Evolutionary conservation across 305 asterid species (phyloP).

Genomic region (Euphrasia arctica): DNA sequence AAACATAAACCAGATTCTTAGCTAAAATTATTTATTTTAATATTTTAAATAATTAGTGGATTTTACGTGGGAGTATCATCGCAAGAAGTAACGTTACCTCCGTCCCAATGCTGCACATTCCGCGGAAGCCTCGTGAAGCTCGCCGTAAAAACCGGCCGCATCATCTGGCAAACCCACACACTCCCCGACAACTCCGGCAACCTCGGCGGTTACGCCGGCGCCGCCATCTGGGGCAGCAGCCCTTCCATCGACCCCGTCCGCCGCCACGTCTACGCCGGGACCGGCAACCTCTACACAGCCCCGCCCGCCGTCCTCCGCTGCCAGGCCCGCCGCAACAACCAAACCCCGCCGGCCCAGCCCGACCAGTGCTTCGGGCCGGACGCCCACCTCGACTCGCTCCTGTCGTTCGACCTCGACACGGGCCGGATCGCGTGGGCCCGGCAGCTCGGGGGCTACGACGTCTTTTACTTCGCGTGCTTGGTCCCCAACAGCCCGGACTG

Average conservation of each 20-base stretch:
- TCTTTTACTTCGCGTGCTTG: constrained; percentile 54
- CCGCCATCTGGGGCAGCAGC: constrained; percentile 78
- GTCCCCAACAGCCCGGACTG: constrained; percentile 64
- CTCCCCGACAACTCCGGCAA: constrained; percentile 63
- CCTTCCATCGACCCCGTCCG: constrained; percentile 54
- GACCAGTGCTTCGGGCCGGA: constrained; percentile 55
- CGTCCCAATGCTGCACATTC: constrained; percentile 54
- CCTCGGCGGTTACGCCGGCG: constrained; percentile 59
- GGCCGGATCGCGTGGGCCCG: constrained; percentile 56
- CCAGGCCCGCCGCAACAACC: constrained; percentile 50
- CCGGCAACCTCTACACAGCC: constrained; percentile 64
- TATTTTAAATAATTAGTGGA: constrained; percentile 28
- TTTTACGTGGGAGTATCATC: constrained; percentile 68
- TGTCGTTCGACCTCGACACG: constrained; percentile 47
- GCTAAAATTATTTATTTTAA: neutral
- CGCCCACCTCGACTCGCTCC: constrained; percentile 50
- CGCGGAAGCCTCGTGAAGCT: constrained; percentile 75
- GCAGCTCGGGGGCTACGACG: constrained; percentile 61
- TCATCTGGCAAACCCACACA: constrained; percentile 74
- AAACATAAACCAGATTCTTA: no score
- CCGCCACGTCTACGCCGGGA: constrained; percentile 47
- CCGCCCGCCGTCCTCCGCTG: constrained; percentile 55
- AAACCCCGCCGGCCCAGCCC: constrained; percentile 38
- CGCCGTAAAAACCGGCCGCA: constrained; percentile 43
- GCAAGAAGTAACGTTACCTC: constrained; percentile 41